Evolutionary conservation across 352 stramenopile species (phyloP), one percentile per base, ranked within the genome.

Genomic region (Phytophthora foliorum): DNA sequence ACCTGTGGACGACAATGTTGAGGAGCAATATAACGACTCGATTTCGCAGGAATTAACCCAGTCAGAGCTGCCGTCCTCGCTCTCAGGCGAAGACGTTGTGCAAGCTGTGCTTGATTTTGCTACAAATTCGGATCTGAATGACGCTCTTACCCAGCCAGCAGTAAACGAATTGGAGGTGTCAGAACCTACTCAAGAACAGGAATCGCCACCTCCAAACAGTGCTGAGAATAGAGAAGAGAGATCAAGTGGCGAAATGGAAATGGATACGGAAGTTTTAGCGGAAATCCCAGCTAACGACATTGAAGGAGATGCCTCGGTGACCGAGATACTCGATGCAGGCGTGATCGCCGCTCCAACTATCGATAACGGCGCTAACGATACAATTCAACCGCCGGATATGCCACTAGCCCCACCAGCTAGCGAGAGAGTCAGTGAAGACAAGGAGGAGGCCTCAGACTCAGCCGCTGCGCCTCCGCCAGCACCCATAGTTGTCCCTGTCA

Each of bases 41-140:
- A 13, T 21, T 63, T 57, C 36, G 17, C n/a, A 39, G 34, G 54
- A 53, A 32, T 16, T 14, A 8, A 10, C 6, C 5, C 11, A 29
- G 2, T 4, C 17, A 19, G 38, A 63, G 13, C 24, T 57, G 41
- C 4, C 25, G 0, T 41, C 48, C 11, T 51, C 48, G 8, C 17
- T 51, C 2, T 67, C 67, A 9, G 29, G 56, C 17, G 36, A 71
- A 51, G 67, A 57, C 6, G 55, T 72, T 17, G 55, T 75, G 7
- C 31, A 69, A 49, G 56, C 56, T 48, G 68, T 75, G 39, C 62
- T 75, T 32, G 44, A 72, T 27, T 52, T 75, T 58, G 56, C 56
- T 19, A 39, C 11, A 4, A 44, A 50, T 27, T 13, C 34, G 51
- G 27, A 61, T 22, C 29, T 34, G 11, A 34, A 53, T 32, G 51